phyloP scores from a whole-genome alignment of 2,329 filamentous ascomycete species.

The Pezicula neosporulosa region DNA sequence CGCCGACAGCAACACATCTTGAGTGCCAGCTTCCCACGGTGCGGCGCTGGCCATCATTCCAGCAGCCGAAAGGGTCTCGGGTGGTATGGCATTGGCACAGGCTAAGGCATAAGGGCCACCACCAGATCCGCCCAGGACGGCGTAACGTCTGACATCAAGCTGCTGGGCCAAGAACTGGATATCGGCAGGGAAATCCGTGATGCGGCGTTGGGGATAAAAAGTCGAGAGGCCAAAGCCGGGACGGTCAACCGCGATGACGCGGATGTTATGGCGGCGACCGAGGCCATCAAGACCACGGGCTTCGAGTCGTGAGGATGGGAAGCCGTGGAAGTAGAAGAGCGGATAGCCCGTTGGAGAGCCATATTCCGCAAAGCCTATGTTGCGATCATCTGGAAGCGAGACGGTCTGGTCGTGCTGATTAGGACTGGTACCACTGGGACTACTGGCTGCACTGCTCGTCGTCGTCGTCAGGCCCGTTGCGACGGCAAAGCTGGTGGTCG shows the following conservation, averaged over 20 bases:
- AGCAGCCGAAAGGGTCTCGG: constrained; percentile 10
- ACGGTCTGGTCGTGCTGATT: no score
- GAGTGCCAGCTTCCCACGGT: no score
- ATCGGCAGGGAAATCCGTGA: constrained; percentile 37
- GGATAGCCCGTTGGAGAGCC: constrained; percentile 20
- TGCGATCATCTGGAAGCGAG: constrained; percentile 35
- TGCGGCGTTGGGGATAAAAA: constrained; percentile 20
- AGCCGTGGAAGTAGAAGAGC: constrained; percentile 38
- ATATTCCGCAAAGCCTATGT: constrained; percentile 37
- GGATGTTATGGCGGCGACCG: constrained; percentile 20
- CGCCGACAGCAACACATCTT: no score
- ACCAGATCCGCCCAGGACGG: constrained; percentile 40
- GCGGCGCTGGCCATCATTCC: constrained; percentile 3
- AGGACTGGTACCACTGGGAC: no score
- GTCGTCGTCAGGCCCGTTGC: no score
- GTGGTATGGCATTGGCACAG: constrained; percentile 35
- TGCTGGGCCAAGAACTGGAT: constrained; percentile 35
- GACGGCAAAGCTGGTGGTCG: no score
- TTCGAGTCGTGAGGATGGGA: constrained; percentile 37
- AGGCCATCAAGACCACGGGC: constrained; percentile 25
- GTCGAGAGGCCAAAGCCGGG: constrained; percentile 39
- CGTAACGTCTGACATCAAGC: constrained; percentile 35
- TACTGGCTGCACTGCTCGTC: no score
- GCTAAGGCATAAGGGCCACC: constrained; percentile 45
- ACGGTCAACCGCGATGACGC: constrained; percentile 36